These are phyloP conservation scores for Fusarium setosum DNA, from an alignment of 2,329 filamentous ascomycete species.

Conservation along the genomic window DNA sequence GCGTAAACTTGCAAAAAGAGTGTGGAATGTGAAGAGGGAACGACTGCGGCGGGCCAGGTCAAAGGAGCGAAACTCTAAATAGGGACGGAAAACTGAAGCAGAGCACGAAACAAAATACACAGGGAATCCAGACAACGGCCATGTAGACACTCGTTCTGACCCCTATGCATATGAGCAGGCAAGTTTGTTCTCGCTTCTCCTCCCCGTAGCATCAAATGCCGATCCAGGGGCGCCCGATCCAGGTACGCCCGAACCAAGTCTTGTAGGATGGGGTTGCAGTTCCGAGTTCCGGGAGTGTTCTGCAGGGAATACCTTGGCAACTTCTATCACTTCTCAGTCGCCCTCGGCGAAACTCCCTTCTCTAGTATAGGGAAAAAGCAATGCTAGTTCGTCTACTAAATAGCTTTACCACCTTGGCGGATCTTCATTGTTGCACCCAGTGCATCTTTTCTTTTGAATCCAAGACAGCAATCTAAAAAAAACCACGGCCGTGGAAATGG, in stretches of 20 bases:
- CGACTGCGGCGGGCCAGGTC: not conserved
- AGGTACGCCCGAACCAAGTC: not conserved
- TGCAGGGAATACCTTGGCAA: too few species aligned
- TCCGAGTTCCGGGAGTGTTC: not conserved
- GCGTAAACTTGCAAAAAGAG: not conserved
- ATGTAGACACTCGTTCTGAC: not conserved
- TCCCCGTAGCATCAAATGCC: not conserved
- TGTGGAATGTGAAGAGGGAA: not conserved
- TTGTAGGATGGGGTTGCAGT: not conserved
- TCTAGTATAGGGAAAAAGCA: too few species aligned
- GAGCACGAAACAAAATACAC: not conserved
- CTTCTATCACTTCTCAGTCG: not conserved
- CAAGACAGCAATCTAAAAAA: not conserved
- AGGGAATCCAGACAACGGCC: not conserved
- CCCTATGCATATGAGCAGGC: too few species aligned
- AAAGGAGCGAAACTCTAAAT: not conserved
- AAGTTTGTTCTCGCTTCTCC: not conserved
- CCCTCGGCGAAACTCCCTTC: too few species aligned
- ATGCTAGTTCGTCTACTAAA: not conserved
- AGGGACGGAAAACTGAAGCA: not conserved
- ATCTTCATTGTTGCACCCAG: not conserved
- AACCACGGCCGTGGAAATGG: not conserved
- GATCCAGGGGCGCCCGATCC: conserved; percentile 4
- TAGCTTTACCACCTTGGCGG: not conserved
- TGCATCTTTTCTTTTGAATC: not conserved